phyloP scores from a whole-genome alignment of 768 basidiomycete genomes.

The Dioszegia aurantiaca region DNA sequence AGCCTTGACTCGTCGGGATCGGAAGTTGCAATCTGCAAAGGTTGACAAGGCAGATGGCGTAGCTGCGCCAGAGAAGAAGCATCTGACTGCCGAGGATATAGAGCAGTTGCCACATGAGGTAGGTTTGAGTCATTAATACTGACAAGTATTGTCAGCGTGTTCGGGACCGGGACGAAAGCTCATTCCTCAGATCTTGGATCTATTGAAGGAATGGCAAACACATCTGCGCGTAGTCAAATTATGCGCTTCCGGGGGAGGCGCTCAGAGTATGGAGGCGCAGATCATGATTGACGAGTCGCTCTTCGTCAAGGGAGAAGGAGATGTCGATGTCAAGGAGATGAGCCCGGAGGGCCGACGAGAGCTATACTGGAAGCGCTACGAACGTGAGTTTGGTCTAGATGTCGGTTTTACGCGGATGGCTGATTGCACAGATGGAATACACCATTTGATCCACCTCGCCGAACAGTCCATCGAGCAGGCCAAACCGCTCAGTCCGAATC shows the following conservation, averaged over 20 bases:
- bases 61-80: neutral
- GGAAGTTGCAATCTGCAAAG: neutral
- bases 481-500: constrained; percentile 1
- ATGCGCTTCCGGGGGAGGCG: constrained; percentile 10
- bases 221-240: constrained; percentile 8
- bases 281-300: constrained; percentile 2
- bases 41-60: neutral
- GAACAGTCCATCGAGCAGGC: neutral
- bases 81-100: neutral
- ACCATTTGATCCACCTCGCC: neutral
- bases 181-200: constrained; percentile 9
- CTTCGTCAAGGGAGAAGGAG: too few species aligned
- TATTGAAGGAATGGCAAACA: constrained; percentile 16
- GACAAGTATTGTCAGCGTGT: too few species aligned
- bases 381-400: neutral
- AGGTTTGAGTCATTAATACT: neutral
- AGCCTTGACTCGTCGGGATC: constrained; percentile 12
- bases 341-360: neutral
- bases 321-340: neutral
- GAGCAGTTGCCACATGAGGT: constrained; percentile 20
- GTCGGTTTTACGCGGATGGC: neutral
- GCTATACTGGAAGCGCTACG: constrained; percentile 13
- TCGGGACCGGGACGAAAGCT: neutral
- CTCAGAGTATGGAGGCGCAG: constrained; percentile 6
- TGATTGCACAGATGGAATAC: neutral